phyloP scores from a whole-genome alignment of 2,329 filamentous ascomycete species.

The Penicillium italicum region DNA sequence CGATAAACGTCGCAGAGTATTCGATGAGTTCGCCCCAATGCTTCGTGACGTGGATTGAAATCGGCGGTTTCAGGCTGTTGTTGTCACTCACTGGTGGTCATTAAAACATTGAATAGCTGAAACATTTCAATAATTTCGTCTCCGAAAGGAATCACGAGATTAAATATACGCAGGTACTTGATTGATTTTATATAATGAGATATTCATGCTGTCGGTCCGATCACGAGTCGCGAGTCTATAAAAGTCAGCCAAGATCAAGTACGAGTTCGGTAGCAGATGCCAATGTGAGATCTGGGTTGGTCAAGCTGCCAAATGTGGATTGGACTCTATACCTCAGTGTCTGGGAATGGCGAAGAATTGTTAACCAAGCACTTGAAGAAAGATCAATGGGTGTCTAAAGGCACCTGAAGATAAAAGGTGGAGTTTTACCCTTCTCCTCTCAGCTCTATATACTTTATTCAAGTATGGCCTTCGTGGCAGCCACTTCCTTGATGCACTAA shows the following conservation, averaged over 20 bases:
- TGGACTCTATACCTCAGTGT: no score
- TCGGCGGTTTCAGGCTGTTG: no score
- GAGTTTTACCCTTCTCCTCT: no score
- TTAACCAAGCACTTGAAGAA: no score
- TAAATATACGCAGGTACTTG: background rate
- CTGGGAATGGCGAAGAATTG: no score
- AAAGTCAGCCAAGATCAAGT: background rate
- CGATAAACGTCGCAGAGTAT: background rate
- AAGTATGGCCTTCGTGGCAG: background rate
- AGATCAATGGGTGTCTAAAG: no score
- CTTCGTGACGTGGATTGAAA: background rate
- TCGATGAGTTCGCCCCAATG: background rate
- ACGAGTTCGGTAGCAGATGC: no score
- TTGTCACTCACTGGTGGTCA: background rate
- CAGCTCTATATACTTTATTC: background rate
- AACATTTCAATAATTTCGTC: background rate
- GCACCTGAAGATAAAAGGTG: no score
- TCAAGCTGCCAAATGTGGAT: no score
- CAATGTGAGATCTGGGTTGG: no score
- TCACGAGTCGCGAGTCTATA: conserved; percentile 22
- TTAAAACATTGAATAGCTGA: background rate
- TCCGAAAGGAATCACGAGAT: background rate
- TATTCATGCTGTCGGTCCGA: conserved; percentile 29
- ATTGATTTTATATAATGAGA: conserved; percentile 24
- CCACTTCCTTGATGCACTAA: no score